Evolutionary conservation across 1,284 basidiomycete genomes (phyloP).

Genomic region (Heterobasidion annosum): DNA sequence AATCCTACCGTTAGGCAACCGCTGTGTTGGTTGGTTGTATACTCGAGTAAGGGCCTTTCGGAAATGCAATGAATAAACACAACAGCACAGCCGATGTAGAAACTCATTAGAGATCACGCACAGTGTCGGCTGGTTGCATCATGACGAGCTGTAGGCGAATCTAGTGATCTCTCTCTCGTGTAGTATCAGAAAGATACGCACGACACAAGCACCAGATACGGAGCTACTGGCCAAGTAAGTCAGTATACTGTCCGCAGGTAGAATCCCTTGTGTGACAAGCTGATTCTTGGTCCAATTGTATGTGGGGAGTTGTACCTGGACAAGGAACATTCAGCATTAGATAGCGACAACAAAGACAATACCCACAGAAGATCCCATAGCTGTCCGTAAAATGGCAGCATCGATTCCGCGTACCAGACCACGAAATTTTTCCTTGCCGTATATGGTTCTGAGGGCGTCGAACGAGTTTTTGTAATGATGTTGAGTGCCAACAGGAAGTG

Average conservation of each 20-base stretch:
- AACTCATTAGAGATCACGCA: constrained; percentile 28
- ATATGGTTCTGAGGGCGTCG: constrained; percentile 78
- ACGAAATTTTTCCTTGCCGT: constrained; percentile 64
- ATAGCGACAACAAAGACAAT: neutral
- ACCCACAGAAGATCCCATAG: constrained; percentile 83
- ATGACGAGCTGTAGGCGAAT: constrained; percentile 51
- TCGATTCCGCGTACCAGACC: constrained; percentile 89
- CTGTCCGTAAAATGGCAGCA: constrained; percentile 87
- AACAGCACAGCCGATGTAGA: constrained; percentile 3
- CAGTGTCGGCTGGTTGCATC: constrained; percentile 87
- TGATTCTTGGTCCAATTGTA: constrained; percentile 90
- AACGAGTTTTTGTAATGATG: constrained; percentile 84
- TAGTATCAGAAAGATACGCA: constrained; percentile 28
- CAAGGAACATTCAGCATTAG: neutral
- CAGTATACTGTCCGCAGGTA: constrained; percentile 70
- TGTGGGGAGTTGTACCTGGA: constrained; percentile 85
- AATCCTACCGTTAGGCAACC: constrained; percentile 64
- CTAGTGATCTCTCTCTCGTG: neutral
- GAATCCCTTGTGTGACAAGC: constrained; percentile 55
- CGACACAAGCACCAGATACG: constrained; percentile 88
- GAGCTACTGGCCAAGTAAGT: constrained; percentile 86
- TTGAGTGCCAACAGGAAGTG: constrained; percentile 90
- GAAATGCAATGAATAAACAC: constrained; percentile 3
- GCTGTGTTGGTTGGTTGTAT: constrained; percentile 89
- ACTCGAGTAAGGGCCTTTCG: constrained; percentile 81